These are phyloP conservation scores for Candida pseudoglaebosa DNA, from an alignment of 805 yeast genomes.

Conservation along the genomic window DNA sequence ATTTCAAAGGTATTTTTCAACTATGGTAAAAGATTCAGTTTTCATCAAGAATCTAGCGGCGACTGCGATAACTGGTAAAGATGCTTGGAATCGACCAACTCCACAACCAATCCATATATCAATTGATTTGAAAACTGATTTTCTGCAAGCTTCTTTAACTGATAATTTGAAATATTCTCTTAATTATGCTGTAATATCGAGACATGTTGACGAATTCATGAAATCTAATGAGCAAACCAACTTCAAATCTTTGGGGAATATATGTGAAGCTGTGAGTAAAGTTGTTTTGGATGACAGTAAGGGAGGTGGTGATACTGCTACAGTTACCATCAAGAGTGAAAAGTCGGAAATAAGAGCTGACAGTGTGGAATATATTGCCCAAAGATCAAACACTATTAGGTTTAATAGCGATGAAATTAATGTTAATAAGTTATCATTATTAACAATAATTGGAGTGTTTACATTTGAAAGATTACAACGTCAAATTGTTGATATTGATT, in stretches of 20 bases:
- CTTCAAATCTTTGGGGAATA: slow-evolving; percentile 39
- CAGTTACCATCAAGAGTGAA: slow-evolving; percentile 38
- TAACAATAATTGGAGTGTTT: slow-evolving; percentile 89
- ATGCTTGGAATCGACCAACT: slow-evolving; percentile 66
- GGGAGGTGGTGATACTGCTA: slow-evolving; percentile 45
- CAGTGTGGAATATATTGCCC: slow-evolving; percentile 38
- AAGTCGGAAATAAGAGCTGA: slow-evolving; percentile 60
- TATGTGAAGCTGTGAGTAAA: slow-evolving; percentile 47
- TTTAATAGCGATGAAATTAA: slow-evolving; percentile 20
- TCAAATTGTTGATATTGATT: slow-evolving; percentile 70
- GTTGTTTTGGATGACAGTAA: slow-evolving; percentile 41
- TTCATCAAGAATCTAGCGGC: slow-evolving; percentile 56
- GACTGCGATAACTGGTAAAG: slow-evolving; percentile 64
- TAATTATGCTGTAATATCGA: slow-evolving; percentile 81
- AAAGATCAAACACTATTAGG: slow-evolving; percentile 22
- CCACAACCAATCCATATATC: slow-evolving; percentile 65
- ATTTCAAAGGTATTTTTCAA: slow-evolving; percentile 11
- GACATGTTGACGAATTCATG: slow-evolving; percentile 55
- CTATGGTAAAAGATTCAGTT: slow-evolving; percentile 31
- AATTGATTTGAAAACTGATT: slow-evolving; percentile 59
- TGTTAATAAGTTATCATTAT: slow-evolving; percentile 52
- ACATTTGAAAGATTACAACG: slow-evolving; percentile 80
- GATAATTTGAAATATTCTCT: slow-evolving; percentile 82
- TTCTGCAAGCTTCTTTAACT: slow-evolving; percentile 66
- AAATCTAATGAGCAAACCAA: slow-evolving; percentile 36